Percentiles rank a stretch among this genome's conserved stretches.
Conservation (phyloP, 108 stramenopile genomes). For the Cyclotella atomus region DNA sequence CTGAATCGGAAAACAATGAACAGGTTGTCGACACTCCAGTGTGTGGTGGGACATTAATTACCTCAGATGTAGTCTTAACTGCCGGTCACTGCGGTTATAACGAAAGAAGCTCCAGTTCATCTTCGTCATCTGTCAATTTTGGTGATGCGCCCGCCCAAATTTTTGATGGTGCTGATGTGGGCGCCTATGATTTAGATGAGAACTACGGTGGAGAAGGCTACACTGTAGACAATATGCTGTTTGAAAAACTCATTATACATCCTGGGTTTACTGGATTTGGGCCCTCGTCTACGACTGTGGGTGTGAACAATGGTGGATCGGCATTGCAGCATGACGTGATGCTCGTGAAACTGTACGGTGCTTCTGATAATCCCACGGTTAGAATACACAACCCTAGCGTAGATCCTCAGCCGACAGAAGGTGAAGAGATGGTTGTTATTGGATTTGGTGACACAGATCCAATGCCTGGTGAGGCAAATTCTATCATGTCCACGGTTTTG, state of each 20-base stretch:
- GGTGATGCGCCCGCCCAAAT: conserved; percentile 14
- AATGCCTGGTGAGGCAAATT: conserved; percentile 4
- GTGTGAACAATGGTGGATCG: not conserved
- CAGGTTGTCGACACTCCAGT: conserved; percentile 19
- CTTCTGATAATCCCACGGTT: conserved; percentile 33
- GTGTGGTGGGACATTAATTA: conserved; percentile 44
- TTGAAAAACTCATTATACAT: conserved; percentile 41
- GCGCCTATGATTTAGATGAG: conserved; percentile 34
- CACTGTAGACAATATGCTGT: conserved; percentile 40
- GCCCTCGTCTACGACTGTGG: not conserved
- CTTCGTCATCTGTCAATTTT: conserved; percentile 12
- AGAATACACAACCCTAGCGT: conserved; percentile 38
- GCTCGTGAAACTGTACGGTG: conserved; percentile 52
- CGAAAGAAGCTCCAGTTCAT: not conserved
- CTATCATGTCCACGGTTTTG: conserved; percentile 9
- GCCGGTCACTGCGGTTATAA: conserved; percentile 50
- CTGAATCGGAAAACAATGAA: not conserved
- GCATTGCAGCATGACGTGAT: conserved; percentile 47
- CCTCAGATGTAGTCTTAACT: conserved; percentile 43
- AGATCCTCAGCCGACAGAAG: conserved; percentile 4
- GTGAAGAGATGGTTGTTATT: conserved; percentile 32
- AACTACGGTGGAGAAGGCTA: conserved; percentile 11
- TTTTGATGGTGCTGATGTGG: conserved; percentile 45
- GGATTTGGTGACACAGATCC: conserved; percentile 50
- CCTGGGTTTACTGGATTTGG: conserved; percentile 35